Evolutionary conservation across 345 rosid genomes (phyloP), one percentile per base, ranked within the genome.

Genomic region (Eucalyptus pauciflora): DNA sequence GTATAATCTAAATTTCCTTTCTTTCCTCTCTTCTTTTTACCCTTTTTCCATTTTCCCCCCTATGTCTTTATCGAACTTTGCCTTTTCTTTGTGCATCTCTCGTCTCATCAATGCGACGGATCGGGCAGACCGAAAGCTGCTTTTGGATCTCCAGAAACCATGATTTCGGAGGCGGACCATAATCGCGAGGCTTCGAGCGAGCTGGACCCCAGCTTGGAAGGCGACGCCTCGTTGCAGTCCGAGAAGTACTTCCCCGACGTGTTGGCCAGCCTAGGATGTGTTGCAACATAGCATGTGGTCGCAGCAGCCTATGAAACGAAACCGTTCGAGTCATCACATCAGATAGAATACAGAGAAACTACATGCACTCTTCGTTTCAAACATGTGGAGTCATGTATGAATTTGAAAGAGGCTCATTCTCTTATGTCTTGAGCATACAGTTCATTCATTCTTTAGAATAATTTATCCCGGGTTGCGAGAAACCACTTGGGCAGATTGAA

Each of bases 211-310:
- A 95, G 90, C 87, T 95, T 95, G 8, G 99, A 96, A 58, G 98
- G 87, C 8, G 93, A 86, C 62, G 98, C 93, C 92, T 97, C 99
- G 87, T 98, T 97, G 89, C 99, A 98, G 88, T 98, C 99, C 22
- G 95, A 94, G 76, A 95, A 98, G 90, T 97, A 97, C 90, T 97
- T 96, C 25, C 99, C 99, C 22, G 95, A 91, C 48, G 93, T 92
- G 43, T 93, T 92, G 54, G 60, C 51, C 86, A 98, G 85, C 89
- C 94, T 95, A 33, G 96, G 96, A 89, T 95, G 93, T 4, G 96
- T 92, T 11, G 98, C 99, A 20, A 94, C 99, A 89, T 94, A 98
- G 89, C 99, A 97, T 17, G 99, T 97, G 29, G 99, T 97, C 9
- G 99, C 99, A 16, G 99, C 99, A 87, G 98, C 99, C 99, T 97